Evolutionary conservation across 805 yeast genomes (phyloP).

Genomic region (Jamesozyma jinghongensis): DNA sequence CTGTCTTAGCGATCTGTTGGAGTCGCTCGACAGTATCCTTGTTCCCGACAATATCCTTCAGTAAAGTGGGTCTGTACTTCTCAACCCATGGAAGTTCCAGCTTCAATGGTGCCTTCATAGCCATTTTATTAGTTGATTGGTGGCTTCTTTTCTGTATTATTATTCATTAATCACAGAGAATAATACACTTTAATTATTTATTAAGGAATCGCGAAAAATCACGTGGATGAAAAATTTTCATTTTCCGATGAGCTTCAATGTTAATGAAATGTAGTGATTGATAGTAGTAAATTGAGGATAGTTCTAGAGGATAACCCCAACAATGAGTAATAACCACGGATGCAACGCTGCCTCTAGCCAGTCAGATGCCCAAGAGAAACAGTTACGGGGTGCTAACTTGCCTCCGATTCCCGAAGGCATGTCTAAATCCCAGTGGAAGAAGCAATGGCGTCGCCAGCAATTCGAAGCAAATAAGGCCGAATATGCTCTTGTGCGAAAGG

Average conservation of each 20-base stretch:
- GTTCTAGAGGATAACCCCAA: too few relatives aligned
- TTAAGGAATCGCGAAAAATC: background rate
- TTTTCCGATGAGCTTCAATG: background rate
- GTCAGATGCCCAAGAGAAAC: background rate
- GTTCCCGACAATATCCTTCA: conserved; percentile 88
- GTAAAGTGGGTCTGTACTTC: conserved; percentile 74
- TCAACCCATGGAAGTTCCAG: conserved; percentile 64
- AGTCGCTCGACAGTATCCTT: conserved; percentile 80
- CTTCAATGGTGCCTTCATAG: conserved; percentile 10
- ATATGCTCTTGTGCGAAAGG: conserved; percentile 43
- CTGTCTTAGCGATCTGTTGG: conserved; percentile 77
- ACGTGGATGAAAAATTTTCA: background rate
- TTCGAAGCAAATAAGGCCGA: conserved; percentile 62
- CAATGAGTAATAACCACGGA: background rate
- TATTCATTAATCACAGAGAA: too few relatives aligned
- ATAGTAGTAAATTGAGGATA: too few relatives aligned
- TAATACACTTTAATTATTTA: too few relatives aligned
- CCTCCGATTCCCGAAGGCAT: conserved; percentile 69
- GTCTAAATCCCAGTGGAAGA: conserved; percentile 81
- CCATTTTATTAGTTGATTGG: too few relatives aligned
- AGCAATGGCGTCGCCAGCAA: conserved; percentile 45
- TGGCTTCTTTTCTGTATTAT: too few relatives aligned
- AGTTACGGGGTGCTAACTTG: conserved; percentile 5
- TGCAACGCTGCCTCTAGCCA: background rate
- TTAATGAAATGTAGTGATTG: background rate